Conservation (phyloP, 345 rosid species). For the Populus deltoides region DNA sequence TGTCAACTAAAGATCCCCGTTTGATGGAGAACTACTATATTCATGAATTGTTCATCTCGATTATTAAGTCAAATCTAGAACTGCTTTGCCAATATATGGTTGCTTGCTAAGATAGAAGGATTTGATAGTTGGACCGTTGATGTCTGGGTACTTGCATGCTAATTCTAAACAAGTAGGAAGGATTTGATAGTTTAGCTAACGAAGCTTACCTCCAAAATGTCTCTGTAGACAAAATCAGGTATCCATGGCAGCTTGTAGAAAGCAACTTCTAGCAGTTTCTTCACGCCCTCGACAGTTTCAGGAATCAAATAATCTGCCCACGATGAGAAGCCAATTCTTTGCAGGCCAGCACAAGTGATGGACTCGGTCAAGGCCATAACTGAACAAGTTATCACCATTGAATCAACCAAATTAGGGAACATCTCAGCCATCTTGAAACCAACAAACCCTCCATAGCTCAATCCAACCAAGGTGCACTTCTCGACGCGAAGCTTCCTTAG, state of each 20-base stretch:
- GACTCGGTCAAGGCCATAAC: slow-evolving; percentile 41
- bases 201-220: slow-evolving; percentile 30
- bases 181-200: background rate
- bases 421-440: slow-evolving; percentile 44
- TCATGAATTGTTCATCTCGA: too few relatives aligned
- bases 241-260: slow-evolving; percentile 13
- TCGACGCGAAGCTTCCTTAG: slow-evolving; percentile 39
- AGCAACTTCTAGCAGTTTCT: slow-evolving; percentile 4
- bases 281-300: slow-evolving; percentile 10
- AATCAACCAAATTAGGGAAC: slow-evolving; percentile 38
- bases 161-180: too few relatives aligned
- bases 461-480: slow-evolving; percentile 38
- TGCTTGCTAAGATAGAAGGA: background rate
- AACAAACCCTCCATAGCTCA: slow-evolving; percentile 48
- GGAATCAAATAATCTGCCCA: slow-evolving; percentile 44
- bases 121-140: background rate
- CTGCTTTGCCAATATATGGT: too few relatives aligned
- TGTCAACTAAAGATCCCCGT: too few relatives aligned
- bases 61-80: too few relatives aligned
- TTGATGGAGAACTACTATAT: too few relatives aligned
- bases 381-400: slow-evolving; percentile 33
- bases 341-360: slow-evolving; percentile 1
- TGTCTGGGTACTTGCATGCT: too few relatives aligned
- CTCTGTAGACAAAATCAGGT: slow-evolving; percentile 25
- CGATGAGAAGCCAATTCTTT: slow-evolving; percentile 25